Evolutionary conservation across 2,329 filamentous ascomycete species (phyloP).

Genomic region (Colletotrichum tamarilloi): DNA sequence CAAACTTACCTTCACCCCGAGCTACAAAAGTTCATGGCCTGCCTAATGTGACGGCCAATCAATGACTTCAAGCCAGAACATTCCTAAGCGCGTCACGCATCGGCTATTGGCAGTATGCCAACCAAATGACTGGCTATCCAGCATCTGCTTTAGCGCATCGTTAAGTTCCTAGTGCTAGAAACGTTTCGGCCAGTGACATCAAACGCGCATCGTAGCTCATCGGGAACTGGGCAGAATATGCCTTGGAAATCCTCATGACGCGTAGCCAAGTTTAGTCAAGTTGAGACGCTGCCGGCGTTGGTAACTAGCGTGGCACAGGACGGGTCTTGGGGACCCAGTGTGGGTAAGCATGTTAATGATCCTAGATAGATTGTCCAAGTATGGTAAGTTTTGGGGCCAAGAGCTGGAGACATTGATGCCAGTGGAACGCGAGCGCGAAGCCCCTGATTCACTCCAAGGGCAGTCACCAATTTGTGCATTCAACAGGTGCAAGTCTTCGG

Average conservation of each 20-base stretch:
- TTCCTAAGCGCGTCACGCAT: background rate
- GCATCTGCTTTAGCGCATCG: too few species aligned
- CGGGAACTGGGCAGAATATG: too few species aligned
- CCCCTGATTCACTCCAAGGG: background rate
- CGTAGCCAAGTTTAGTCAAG: too few species aligned
- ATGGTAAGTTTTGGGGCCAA: background rate
- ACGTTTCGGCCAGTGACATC: too few species aligned
- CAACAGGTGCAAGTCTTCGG: background rate
- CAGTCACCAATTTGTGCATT: background rate
- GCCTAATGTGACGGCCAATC: background rate
- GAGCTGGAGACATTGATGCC: background rate
- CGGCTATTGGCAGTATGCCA: background rate
- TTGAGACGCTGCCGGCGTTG: background rate
- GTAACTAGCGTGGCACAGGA: background rate
- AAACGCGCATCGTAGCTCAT: too few species aligned
- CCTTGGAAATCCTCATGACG: too few species aligned
- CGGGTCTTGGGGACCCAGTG: background rate
- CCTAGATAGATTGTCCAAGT: background rate
- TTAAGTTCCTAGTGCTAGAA: too few species aligned
- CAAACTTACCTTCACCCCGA: background rate
- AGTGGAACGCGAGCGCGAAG: background rate
- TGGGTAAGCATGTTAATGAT: background rate
- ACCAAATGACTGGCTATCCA: background rate
- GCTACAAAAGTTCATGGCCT: background rate
- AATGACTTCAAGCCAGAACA: background rate